phyloP scores from a whole-genome alignment of 2,329 filamentous ascomycete genomes.

The Pestalotiopsis sp. region DNA sequence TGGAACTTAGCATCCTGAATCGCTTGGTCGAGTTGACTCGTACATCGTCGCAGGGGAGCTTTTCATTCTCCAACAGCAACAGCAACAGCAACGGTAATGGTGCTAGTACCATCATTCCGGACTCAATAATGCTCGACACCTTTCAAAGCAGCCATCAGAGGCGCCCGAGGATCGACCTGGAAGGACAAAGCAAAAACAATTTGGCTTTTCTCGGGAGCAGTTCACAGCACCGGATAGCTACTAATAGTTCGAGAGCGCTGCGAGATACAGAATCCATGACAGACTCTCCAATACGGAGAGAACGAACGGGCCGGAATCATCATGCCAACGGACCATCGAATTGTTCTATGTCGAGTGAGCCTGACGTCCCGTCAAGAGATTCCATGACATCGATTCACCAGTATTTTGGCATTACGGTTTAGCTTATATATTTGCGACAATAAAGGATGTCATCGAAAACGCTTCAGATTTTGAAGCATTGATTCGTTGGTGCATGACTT shows the following conservation, averaged over 20 bases:
- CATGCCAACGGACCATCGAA: not conserved
- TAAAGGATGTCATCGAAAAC: not conserved
- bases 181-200: not conserved
- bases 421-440: not conserved
- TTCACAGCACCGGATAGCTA: not conserved
- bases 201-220: not conserved
- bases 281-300: not conserved
- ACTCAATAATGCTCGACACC: constrained; percentile 1
- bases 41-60: not conserved
- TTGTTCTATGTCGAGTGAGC: not conserved
- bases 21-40: constrained; percentile 25
- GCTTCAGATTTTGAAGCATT: not conserved
- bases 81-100: not conserved
- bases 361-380: not conserved
- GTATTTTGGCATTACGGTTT: not conserved
- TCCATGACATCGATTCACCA: not conserved
- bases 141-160: not conserved
- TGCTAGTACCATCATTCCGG: not conserved
- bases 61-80: constrained; percentile 7
- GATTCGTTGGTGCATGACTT: not conserved
- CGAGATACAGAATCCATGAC: not conserved
- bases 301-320: too few species aligned
- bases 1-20: constrained; percentile 37
- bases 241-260: not conserved
- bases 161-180: not conserved